Evolutionary conservation across 2,329 filamentous ascomycete genomes (phyloP).

Genomic region (Dissoconium aciculare): DNA sequence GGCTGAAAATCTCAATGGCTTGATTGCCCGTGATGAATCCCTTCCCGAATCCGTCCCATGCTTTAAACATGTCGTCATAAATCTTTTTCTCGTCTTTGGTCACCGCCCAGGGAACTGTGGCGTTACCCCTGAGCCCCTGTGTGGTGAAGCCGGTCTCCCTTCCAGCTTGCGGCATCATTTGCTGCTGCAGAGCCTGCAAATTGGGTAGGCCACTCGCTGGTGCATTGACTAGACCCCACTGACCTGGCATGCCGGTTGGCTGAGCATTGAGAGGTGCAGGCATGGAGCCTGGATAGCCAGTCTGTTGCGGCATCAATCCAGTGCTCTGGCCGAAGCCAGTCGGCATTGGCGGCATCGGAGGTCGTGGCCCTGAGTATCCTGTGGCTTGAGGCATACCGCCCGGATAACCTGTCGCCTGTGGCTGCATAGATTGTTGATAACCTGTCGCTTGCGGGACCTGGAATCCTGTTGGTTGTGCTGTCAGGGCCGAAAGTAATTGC

Average conservation of each 20-base stretch:
- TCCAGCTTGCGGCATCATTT: constrained; percentile 94
- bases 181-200: constrained; percentile 78
- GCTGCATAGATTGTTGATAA: constrained; percentile 33
- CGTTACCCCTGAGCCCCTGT: constrained; percentile 77
- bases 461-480: constrained; percentile 41
- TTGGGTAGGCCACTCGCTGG: constrained; percentile 81
- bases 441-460: constrained; percentile 35
- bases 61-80: constrained; percentile 86
- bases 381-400: constrained; percentile 52
- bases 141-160: constrained; percentile 80
- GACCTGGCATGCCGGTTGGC: constrained; percentile 79
- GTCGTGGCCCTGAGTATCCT: constrained; percentile 65
- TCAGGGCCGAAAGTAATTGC: constrained; percentile 43
- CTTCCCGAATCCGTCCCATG: constrained; percentile 90
- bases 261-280: constrained; percentile 70
- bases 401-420: constrained; percentile 38
- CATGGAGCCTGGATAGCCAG: constrained; percentile 44
- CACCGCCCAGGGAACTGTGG: constrained; percentile 93
- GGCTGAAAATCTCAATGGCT: constrained; percentile 92
- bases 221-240: constrained; percentile 97
- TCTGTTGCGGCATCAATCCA: constrained; percentile 44
- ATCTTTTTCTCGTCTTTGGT: constrained; percentile 97
- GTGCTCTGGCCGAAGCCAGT: constrained; percentile 49
- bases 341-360: constrained; percentile 72
- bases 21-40: constrained; percentile 84